Evolutionary conservation across 371 early-diverging fungal species (phyloP), one percentile per base, ranked within the genome.

Genomic region (Lichtheimia ornata): DNA sequence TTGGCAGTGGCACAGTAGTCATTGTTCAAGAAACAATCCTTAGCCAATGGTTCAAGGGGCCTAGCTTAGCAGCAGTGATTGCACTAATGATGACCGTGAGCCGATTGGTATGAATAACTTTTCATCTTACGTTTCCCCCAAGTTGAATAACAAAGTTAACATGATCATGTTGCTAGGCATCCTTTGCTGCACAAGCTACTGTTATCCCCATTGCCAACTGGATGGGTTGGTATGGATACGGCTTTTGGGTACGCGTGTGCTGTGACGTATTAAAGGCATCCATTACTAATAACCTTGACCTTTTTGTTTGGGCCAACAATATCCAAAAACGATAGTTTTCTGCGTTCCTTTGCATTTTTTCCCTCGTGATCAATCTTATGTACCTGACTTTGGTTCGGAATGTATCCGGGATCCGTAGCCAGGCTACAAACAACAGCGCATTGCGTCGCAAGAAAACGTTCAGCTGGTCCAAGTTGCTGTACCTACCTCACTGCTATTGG

Each of bases 21-120:
- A 88, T 84, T n/a, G 85, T 88, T 20, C 89, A 89, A 67, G 84
- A 86, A 58, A 84, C 89, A 4, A 88, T 89, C n/a, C 59, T 89
- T 2, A 86, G 87, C 25, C 87, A 88, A 66, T 89, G 89, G 89
- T 89, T 89, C 66, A 75, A 72, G 22, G 88, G 89, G 42, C 79
- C 79, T 44, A 79, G 86, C 2, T 65, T 89, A 35, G 80, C 89
- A 6, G 76, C 79, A 24, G 83, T 81, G 12, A 77, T 89, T 18
- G 89, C 86, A 15, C 59, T 89, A 14, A 87, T 88, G 69, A 73
- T 89, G 15, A 82, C 89, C 13, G 77, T 82, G 13, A 81, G 89
- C 52, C 81, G 89, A 35, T 61, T 89, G 20, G 85, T 76, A 70
- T 50, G 35, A 9, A 58, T n/a, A 6, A 11, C 43, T 44, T 40